Evolutionary conservation across 2,329 filamentous ascomycete genomes (phyloP).

Genomic region (Gaeumannomyces tritici): DNA sequence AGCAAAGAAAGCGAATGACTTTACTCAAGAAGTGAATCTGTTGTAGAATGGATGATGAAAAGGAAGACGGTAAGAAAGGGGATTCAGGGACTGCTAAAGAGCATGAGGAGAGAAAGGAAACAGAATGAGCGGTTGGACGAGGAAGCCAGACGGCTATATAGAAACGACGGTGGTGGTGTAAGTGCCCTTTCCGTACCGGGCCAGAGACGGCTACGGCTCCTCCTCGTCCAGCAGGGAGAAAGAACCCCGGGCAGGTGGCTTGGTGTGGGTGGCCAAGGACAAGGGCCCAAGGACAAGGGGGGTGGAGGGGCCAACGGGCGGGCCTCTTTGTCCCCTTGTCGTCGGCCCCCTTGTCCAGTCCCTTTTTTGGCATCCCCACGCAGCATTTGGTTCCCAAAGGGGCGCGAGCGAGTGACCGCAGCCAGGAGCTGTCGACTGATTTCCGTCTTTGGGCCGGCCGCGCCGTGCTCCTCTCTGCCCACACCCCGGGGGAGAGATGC

Average conservation of each 20-base stretch:
- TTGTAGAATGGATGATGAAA: conserved; percentile 2
- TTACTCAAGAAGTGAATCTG: conserved; percentile 22
- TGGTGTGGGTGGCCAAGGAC: neutral
- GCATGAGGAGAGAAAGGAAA: conserved; percentile 8
- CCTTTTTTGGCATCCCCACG: neutral
- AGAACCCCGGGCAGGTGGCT: neutral
- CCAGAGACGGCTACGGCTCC: neutral
- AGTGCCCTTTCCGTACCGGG: neutral
- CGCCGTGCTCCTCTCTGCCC: neutral
- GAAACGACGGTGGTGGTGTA: neutral
- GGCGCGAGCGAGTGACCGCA: neutral
- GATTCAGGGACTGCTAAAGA: conserved; percentile 11
- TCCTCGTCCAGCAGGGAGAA: neutral
- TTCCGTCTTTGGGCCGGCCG: too few relatives aligned
- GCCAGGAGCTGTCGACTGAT: neutral
- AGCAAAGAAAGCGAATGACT: conserved; percentile 40
- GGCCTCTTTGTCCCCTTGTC: neutral
- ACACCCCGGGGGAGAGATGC: neutral
- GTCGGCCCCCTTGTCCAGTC: neutral
- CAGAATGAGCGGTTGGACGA: conserved; percentile 8
- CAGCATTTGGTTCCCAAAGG: neutral
- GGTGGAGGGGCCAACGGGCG: neutral
- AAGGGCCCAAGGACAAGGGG: neutral
- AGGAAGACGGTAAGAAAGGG: conserved; percentile 19
- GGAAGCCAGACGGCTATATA: neutral